phyloP scores from a whole-genome alignment of 441 rosid species.

The Dalechampia spathulata region DNA sequence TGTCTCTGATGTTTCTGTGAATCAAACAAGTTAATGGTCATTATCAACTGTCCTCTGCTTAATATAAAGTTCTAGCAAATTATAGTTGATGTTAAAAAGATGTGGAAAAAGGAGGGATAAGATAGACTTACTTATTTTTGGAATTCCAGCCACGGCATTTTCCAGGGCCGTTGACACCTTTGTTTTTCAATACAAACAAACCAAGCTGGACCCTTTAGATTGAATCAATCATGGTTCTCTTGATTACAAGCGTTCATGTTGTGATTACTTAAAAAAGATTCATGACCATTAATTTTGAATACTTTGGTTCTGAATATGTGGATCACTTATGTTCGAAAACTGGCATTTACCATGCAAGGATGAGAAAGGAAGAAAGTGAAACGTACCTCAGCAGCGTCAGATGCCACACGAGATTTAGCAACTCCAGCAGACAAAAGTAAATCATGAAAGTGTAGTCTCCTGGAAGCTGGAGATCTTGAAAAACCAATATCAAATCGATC shows the following conservation, averaged over 20 bases:
- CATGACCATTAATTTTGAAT: too few species aligned
- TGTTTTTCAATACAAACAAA: background rate
- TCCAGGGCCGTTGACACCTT: slow-evolving; percentile 13
- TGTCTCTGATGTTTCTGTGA: slow-evolving; percentile 21
- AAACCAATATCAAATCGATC: slow-evolving; percentile 16
- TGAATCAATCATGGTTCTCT: too few species aligned
- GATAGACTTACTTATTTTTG: slow-evolving; percentile 10
- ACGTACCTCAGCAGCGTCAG: slow-evolving; percentile 17
- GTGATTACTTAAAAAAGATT: too few species aligned
- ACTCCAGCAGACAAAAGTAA: slow-evolving; percentile 7
- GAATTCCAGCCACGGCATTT: slow-evolving; percentile 4
- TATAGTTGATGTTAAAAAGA: background rate
- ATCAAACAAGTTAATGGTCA: background rate
- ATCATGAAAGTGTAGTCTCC: slow-evolving; percentile 1
- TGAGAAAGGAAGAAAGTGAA: background rate
- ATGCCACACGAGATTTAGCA: slow-evolving; percentile 3
- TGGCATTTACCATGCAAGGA: too few species aligned
- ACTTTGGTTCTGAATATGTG: too few species aligned
- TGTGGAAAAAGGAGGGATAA: background rate
- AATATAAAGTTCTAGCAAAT: too few species aligned
- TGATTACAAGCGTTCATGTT: too few species aligned
- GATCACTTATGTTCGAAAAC: too few species aligned
- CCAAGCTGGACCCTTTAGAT: too few species aligned
- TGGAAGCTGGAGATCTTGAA: slow-evolving; percentile 9
- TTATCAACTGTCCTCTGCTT: too few species aligned